These are phyloP conservation scores for Rhododendron griersonianum DNA, from an alignment of 148 eudicot species.

Conservation along the genomic window DNA sequence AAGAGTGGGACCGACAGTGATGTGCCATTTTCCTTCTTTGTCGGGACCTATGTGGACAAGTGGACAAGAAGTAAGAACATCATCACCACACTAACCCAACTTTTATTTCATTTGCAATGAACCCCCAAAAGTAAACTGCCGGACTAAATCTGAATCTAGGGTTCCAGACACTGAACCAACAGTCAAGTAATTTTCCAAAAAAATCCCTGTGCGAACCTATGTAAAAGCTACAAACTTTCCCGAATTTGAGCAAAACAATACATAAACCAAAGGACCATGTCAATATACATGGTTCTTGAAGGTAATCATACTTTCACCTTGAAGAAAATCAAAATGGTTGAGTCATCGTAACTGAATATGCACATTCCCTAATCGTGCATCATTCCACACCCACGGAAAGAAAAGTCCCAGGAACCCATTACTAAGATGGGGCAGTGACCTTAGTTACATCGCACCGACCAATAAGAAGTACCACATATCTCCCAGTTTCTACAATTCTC, in stretches of 20 bases:
- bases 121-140: neutral
- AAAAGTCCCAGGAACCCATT: neutral
- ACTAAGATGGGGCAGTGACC: neutral
- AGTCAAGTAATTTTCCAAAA: neutral
- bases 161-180: neutral
- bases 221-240: neutral
- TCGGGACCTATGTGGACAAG: constrained; percentile 35
- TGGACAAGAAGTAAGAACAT: constrained; percentile 8
- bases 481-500: neutral
- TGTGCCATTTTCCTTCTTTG: constrained; percentile 92
- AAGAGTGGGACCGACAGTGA: constrained; percentile 73
- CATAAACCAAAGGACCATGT: neutral
- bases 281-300: neutral
- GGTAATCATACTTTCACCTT: neutral
- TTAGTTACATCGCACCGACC: neutral
- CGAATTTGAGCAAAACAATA: neutral
- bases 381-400: neutral
- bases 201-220: neutral
- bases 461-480: neutral
- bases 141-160: neutral
- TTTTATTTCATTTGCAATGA: neutral
- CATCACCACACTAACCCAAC: neutral
- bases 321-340: neutral
- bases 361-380: neutral
- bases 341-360: neutral